phyloP scores from a whole-genome alignment of 495 filamentous ascomycete species.

The Podospora tetraspora region DNA sequence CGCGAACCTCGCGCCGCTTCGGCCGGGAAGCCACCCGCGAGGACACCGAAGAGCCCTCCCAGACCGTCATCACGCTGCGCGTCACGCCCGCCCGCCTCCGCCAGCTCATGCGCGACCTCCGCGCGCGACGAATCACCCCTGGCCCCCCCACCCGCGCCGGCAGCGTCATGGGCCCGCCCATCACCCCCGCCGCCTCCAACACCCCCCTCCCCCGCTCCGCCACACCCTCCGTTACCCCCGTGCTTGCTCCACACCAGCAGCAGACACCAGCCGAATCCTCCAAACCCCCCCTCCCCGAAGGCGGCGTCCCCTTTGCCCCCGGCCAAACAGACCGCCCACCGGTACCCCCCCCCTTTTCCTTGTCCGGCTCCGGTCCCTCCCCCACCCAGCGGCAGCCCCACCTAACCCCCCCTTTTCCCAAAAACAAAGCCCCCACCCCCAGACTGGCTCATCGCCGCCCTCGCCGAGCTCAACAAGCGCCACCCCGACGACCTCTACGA shows the following conservation, averaged over 20 bases:
- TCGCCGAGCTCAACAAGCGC: slow-evolving; percentile 54
- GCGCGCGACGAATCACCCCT: slow-evolving; percentile 35
- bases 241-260: slow-evolving; percentile 45
- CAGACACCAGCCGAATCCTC: slow-evolving; percentile 31
- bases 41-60: slow-evolving; percentile 63
- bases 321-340: background rate
- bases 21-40: slow-evolving; percentile 56
- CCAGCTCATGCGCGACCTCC: slow-evolving; percentile 49
- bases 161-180: slow-evolving; percentile 33
- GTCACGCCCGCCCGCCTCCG: slow-evolving; percentile 59
- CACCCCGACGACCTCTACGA: slow-evolving; percentile 81
- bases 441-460: slow-evolving; percentile 65
- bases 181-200: slow-evolving; percentile 16
- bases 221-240: slow-evolving; percentile 44
- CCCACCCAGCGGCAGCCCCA: background rate
- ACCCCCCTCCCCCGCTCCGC: slow-evolving; percentile 24
- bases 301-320: background rate
- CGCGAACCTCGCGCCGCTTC: slow-evolving; percentile 57
- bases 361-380: background rate
- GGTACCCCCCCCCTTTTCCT: slow-evolving; percentile 5
- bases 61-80: slow-evolving; percentile 66
- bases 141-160: slow-evolving; percentile 31
- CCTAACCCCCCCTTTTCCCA: background rate
- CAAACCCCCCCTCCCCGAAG: background rate
- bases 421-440: slow-evolving; percentile 64